phyloP scores from a whole-genome alignment of 306 rosid species.

The Chamaecrista fasciculata region DNA sequence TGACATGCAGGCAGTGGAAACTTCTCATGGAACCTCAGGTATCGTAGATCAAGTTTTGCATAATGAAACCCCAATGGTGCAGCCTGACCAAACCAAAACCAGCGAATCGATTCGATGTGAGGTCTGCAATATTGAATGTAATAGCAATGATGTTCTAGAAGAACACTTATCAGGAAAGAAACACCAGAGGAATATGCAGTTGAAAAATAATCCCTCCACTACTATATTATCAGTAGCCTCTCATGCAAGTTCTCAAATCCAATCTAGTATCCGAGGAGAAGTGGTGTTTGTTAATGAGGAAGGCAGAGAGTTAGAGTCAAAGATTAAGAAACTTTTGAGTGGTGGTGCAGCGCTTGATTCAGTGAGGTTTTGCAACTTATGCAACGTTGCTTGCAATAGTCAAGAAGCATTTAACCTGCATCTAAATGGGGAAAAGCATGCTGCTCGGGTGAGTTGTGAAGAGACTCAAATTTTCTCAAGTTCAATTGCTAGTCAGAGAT shows the following conservation, averaged over 20 bases:
- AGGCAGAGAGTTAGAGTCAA: slow-evolving; percentile 34
- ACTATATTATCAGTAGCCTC: slow-evolving; percentile 16
- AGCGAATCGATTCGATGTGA: slow-evolving; percentile 38
- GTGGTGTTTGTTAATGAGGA: slow-evolving; percentile 25
- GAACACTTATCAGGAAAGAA: slow-evolving; percentile 51
- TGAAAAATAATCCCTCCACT: slow-evolving; percentile 26
- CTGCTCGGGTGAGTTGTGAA: slow-evolving; percentile 51
- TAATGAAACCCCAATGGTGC: slow-evolving; percentile 7
- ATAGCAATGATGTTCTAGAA: slow-evolving; percentile 43
- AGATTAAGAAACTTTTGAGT: slow-evolving; percentile 40
- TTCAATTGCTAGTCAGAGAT: not conserved
- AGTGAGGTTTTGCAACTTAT: slow-evolving; percentile 42
- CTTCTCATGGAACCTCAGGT: slow-evolving; percentile 19
- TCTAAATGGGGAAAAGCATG: slow-evolving; percentile 55
- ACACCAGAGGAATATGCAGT: slow-evolving; percentile 46
- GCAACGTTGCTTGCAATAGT: slow-evolving; percentile 59
- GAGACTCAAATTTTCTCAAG: slow-evolving; percentile 8
- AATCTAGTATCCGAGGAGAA: slow-evolving; percentile 29
- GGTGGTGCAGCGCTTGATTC: slow-evolving; percentile 38
- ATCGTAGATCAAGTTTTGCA: slow-evolving; percentile 30
- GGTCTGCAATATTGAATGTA: slow-evolving; percentile 49
- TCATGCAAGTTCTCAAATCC: slow-evolving; percentile 26
- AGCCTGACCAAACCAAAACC: slow-evolving; percentile 33
- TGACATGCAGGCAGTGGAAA: slow-evolving; percentile 42
- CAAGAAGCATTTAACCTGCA: slow-evolving; percentile 50